These are phyloP conservation scores for Vaccinium darrowii DNA, from an alignment of 148 eudicot genomes.

Conservation along the genomic window DNA sequence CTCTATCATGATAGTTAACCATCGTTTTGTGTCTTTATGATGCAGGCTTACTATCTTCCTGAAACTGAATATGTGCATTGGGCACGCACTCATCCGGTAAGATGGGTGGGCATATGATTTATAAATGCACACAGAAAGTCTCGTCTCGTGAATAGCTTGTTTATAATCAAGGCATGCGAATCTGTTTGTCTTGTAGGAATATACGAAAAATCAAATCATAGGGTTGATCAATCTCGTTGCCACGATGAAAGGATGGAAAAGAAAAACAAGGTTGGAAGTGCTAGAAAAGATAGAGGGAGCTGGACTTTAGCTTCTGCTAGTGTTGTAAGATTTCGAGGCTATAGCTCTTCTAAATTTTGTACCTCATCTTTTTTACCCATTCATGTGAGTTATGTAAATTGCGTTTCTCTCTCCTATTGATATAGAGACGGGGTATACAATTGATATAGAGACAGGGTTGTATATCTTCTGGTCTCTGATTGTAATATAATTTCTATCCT, in stretches of 20 bases:
- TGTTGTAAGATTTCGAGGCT: conserved; percentile 11
- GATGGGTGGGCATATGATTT: conserved; percentile 1
- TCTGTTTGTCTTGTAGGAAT: conserved; percentile 51
- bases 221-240: conserved; percentile 91
- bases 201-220: conserved; percentile 65
- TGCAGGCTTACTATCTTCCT: conserved; percentile 94
- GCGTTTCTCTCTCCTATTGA: neutral
- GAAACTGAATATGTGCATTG: conserved; percentile 92
- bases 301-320: conserved; percentile 11
- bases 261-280: conserved; percentile 83
- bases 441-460: conserved; percentile 26
- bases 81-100: conserved; percentile 93
- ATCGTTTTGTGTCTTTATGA: conserved; percentile 3
- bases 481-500: conserved; percentile 25
- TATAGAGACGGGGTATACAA: conserved; percentile 16
- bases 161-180: neutral
- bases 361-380: neutral
- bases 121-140: neutral
- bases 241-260: conserved; percentile 89
- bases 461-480: conserved; percentile 29
- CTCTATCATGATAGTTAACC: neutral
- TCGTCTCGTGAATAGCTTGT: neutral
- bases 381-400: conserved; percentile 28
- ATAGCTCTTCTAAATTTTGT: conserved; percentile 15
- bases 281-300: conserved; percentile 74